Percentiles rank a stretch among this genome's conserved stretches.
These are phyloP conservation scores for Xylariaceae sp. DNA, from an alignment of 2,329 filamentous ascomycete species.

Conservation along the genomic window DNA sequence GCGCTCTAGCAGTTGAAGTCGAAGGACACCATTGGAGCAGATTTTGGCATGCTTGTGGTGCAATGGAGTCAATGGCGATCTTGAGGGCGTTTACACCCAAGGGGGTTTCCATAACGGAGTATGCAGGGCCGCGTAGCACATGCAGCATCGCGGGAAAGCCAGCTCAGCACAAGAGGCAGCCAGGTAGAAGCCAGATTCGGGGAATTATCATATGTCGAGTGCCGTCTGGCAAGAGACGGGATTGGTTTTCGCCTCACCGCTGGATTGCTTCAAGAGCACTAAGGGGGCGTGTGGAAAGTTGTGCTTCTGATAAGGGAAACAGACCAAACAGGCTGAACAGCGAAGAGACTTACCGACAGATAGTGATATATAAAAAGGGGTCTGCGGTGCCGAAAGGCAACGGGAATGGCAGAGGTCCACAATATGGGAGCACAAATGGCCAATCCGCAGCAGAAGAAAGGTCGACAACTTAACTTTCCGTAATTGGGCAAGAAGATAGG, in stretches of 20 bases:
- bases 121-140: slow-evolving; percentile 29
- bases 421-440: slow-evolving; percentile 3
- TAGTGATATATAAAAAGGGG: slow-evolving; percentile 15
- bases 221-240: neutral
- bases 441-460: slow-evolving; percentile 15
- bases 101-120: slow-evolving; percentile 15
- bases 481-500: neutral
- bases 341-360: slow-evolving; percentile 26
- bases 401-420: slow-evolving; percentile 16
- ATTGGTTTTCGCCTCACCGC: slow-evolving; percentile 22
- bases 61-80: neutral
- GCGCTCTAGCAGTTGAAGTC: neutral
- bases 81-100: slow-evolving; percentile 18
- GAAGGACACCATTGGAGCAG: slow-evolving; percentile 11
- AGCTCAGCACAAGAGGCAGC: slow-evolving; percentile 1
- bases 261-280: slow-evolving; percentile 23
- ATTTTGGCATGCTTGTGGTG: slow-evolving; percentile 7
- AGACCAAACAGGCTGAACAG: slow-evolving; percentile 23
- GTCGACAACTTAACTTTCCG: slow-evolving; percentile 10
- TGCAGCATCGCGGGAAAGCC: slow-evolving; percentile 19
- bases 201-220: slow-evolving; percentile 2
- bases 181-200: neutral
- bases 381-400: slow-evolving; percentile 7
- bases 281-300: slow-evolving; percentile 16
- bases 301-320: slow-evolving; percentile 15